Conservation (phyloP, 2,329 filamentous ascomycete species). For the Phaeosphaeriaceae sp. region DNA sequence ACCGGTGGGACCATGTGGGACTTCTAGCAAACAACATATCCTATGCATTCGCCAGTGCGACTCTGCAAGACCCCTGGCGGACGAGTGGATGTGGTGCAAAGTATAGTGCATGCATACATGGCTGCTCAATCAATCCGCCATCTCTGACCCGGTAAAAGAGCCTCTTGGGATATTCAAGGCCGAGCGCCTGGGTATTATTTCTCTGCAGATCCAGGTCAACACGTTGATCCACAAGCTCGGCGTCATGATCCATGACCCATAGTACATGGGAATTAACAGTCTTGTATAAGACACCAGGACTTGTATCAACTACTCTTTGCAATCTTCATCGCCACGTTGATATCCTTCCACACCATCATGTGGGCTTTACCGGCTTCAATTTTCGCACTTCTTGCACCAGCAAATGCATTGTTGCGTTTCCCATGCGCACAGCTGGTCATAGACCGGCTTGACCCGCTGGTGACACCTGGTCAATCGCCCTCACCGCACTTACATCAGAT, state of each 20-base stretch:
- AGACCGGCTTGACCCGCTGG: constrained; percentile 32
- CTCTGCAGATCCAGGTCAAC: neutral
- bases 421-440: constrained; percentile 34
- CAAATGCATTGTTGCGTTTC: constrained; percentile 30
- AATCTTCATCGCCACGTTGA: neutral
- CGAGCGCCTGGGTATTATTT: neutral
- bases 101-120: neutral
- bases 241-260: neutral
- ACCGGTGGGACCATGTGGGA: neutral
- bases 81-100: neutral
- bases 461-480: constrained; percentile 29
- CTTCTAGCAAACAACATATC: neutral
- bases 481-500: constrained; percentile 37
- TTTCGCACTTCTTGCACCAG: constrained; percentile 23
- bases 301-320: neutral
- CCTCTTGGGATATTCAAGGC: neutral
- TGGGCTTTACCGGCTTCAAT: constrained; percentile 14
- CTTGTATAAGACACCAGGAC: constrained; percentile 4
- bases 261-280: neutral
- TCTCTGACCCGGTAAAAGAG: neutral
- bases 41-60: neutral
- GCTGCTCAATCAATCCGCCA: neutral
- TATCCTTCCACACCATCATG: constrained; percentile 17
- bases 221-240: neutral
- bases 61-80: neutral